phyloP scores from a whole-genome alignment of 257 asterid species.

The Nicotiana obtusifolia region DNA sequence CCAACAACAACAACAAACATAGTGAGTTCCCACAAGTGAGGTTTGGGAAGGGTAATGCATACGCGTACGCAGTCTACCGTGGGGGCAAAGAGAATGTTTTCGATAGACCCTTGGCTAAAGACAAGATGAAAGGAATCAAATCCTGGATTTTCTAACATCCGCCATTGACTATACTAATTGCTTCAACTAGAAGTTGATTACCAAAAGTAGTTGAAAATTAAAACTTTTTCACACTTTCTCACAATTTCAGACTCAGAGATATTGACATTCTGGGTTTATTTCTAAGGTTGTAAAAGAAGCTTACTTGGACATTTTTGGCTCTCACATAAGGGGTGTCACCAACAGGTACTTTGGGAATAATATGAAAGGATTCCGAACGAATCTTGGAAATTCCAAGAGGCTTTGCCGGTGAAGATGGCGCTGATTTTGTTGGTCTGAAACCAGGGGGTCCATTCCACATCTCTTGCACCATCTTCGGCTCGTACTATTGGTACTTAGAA shows the following conservation, averaged over 20 bases:
- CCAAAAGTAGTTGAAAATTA: slow-evolving; percentile 10
- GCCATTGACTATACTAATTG: neutral
- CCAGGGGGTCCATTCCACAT: slow-evolving; percentile 59
- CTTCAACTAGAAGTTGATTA: neutral
- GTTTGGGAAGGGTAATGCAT: no score
- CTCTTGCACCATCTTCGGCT: slow-evolving; percentile 38
- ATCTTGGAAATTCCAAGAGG: slow-evolving; percentile 44
- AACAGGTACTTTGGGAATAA: slow-evolving; percentile 56
- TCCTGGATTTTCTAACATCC: neutral
- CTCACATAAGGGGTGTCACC: slow-evolving; percentile 66
- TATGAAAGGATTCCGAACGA: slow-evolving; percentile 49
- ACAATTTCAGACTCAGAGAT: no score
- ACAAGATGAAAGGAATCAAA: no score
- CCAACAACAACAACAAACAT: no score
- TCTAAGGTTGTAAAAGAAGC: no score
- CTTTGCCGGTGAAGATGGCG: slow-evolving; percentile 64
- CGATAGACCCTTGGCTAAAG: no score
- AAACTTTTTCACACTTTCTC: no score
- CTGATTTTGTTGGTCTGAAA: slow-evolving; percentile 54
- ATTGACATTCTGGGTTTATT: no score
- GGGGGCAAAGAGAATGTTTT: no score
- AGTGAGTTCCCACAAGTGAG: no score
- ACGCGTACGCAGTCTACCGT: no score
- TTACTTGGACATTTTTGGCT: slow-evolving; percentile 59
- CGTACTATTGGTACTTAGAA: neutral